phyloP scores from a whole-genome alignment of 495 filamentous ascomycete species.

The Neurospora sp. region DNA sequence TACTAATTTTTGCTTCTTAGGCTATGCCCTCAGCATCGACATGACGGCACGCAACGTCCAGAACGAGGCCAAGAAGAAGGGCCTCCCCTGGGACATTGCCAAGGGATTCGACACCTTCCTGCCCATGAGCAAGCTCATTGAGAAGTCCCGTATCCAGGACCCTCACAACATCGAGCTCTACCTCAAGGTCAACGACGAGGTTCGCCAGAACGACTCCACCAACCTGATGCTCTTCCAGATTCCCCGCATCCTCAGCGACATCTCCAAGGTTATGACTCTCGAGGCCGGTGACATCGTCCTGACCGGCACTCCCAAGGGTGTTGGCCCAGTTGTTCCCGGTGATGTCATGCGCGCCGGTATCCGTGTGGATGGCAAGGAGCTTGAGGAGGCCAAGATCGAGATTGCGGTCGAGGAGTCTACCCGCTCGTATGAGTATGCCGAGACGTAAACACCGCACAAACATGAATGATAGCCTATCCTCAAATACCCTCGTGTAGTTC shows the following conservation, averaged over 20 bases:
- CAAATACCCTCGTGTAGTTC: background rate
- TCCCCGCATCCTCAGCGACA: slow-evolving; percentile 77
- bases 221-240: slow-evolving; percentile 87
- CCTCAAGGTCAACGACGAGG: slow-evolving; percentile 64
- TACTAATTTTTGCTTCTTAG: slow-evolving; percentile 17
- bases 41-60: slow-evolving; percentile 92
- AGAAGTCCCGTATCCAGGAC: slow-evolving; percentile 67
- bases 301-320: slow-evolving; percentile 94
- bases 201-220: slow-evolving; percentile 75
- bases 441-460: slow-evolving; percentile 39
- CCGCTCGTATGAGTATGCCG: slow-evolving; percentile 44
- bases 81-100: slow-evolving; percentile 88
- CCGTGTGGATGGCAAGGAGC: slow-evolving; percentile 68
- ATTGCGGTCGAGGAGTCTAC: slow-evolving; percentile 65
- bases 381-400: slow-evolving; percentile 79
- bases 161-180: slow-evolving; percentile 82
- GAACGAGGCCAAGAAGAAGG: slow-evolving; percentile 91
- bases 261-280: slow-evolving; percentile 87
- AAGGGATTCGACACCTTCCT: slow-evolving; percentile 98
- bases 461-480: background rate
- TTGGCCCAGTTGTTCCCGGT: slow-evolving; percentile 73
- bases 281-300: slow-evolving; percentile 86
- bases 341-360: slow-evolving; percentile 86
- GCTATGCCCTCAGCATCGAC: slow-evolving; percentile 79
- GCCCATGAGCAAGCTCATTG: slow-evolving; percentile 68